Base-by-base conservation (phyloP, 306 rosid species). In the Citrullus amarus region DNA sequence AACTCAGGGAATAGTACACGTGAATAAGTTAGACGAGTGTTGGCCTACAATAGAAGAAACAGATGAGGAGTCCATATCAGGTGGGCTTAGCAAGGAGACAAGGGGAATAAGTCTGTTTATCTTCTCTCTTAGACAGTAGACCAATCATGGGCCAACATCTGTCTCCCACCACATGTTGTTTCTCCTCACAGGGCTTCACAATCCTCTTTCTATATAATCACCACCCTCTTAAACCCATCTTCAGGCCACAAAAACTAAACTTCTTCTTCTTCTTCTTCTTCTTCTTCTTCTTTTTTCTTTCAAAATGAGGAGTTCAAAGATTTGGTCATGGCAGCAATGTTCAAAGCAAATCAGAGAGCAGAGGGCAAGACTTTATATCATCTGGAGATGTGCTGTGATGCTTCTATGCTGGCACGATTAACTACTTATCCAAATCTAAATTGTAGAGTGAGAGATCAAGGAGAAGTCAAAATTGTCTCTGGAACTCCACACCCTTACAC, bases 371-470 rank as follows among this genome's bases (percentile, higher is more conserved):
- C 93, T 95, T 78, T 95, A 95, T 86, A 90, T 95, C 81, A 90
- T 92, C 12, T 92, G 99, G 99, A 95, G 97, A 75, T 95, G 99
- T 81, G 87, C 92, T 69, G 97, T 95, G 38, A 78, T 90, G 79
- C 93, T 92, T 76, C 87, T 95, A 15, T 92, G 93, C 34, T 90
- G 96, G 97, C 84, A 92, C 18, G 99, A 93, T 25, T 93, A 63
- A 81, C 65, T 54, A 54, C 72, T 32, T 61, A 28, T 54, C 25
- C 53, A 79, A 83, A 44, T 44, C 76, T 1, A 14, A 71, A 71
- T 25, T 20, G 56, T 39, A 20, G 55, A 38, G 51, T 38, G 15
- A 4, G 55, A 70, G 59, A 18, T 55, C 17, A 9, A 55, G 25
- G 76, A 13, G 59, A 50, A 71, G 25, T 28, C 77, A 71, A 71